Evolutionary conservation across 805 yeast genomes (phyloP).

Genomic region (Kodamaea kakaduensis): DNA sequence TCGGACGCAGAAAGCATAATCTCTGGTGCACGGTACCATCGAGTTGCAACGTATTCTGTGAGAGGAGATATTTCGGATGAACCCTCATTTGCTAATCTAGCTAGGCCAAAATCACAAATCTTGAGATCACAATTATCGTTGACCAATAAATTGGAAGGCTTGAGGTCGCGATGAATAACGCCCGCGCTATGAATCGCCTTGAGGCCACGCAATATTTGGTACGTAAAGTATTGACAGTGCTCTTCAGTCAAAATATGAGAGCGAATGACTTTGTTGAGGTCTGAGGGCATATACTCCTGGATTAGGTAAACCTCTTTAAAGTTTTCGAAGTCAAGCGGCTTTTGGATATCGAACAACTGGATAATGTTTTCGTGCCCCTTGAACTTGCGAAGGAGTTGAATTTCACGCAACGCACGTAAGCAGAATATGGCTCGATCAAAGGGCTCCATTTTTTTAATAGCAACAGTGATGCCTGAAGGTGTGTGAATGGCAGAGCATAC

Average conservation of each 20-base stretch:
- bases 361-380: constrained; percentile 70
- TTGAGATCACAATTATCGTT: constrained; percentile 71
- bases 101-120: constrained; percentile 75
- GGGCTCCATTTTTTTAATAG: constrained; percentile 74
- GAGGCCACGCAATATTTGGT: constrained; percentile 67
- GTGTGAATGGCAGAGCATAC: constrained; percentile 67
- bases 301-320: constrained; percentile 71
- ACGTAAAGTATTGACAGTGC: constrained; percentile 66
- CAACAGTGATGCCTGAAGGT: constrained; percentile 60
- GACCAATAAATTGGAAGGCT: constrained; percentile 67
- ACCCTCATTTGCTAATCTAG: constrained; percentile 38
- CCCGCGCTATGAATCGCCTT: constrained; percentile 69
- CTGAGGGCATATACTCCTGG: constrained; percentile 77
- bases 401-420: constrained; percentile 66
- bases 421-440: constrained; percentile 63
- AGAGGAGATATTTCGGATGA: constrained; percentile 37
- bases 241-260: constrained; percentile 58
- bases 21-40: constrained; percentile 86
- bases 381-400: constrained; percentile 61
- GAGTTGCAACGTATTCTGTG: constrained; percentile 80
- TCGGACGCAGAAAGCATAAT: constrained; percentile 71
- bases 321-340: constrained; percentile 52
- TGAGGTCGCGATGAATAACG: constrained; percentile 73
- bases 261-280: constrained; percentile 58
- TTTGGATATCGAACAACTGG: constrained; percentile 60